Percentiles rank a stretch among this genome's conserved stretches.
Evolutionary conservation across 2,329 filamentous ascomycete genomes (phyloP).

Genomic region (Calcarisporium arbuscula): DNA sequence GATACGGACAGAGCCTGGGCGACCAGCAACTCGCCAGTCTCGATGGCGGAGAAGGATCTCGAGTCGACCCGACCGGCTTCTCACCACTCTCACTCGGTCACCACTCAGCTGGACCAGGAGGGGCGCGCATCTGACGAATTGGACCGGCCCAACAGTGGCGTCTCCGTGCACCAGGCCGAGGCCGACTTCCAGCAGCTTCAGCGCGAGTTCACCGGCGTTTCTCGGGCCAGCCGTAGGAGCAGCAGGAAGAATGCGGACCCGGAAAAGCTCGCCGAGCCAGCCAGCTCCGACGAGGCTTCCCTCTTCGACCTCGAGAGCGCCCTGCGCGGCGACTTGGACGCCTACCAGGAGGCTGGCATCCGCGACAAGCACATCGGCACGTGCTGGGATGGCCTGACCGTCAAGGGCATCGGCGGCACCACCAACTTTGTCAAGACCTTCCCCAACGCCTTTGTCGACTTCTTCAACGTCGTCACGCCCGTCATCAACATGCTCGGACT

Average conservation of each 20-base stretch:
- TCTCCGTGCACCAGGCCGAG: constrained; percentile 62
- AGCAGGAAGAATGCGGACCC: constrained; percentile 36
- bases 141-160: constrained; percentile 27
- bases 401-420: constrained; percentile 67
- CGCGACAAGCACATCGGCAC: constrained; percentile 74
- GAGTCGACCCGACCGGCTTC: constrained; percentile 17
- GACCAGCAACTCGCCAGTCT: background rate
- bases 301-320: constrained; percentile 70
- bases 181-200: constrained; percentile 65
- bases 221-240: constrained; percentile 38
- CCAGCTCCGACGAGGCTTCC: constrained; percentile 35
- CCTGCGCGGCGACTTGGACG: constrained; percentile 63
- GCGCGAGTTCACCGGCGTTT: constrained; percentile 52
- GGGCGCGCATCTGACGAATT: constrained; percentile 12
- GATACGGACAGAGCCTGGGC: too few relatives aligned
- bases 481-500: constrained; percentile 57
- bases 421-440: constrained; percentile 71
- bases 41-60: constrained; percentile 9
- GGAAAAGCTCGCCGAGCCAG: constrained; percentile 46
- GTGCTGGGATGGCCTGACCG: constrained; percentile 70
- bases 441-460: constrained; percentile 68
- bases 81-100: constrained; percentile 22
- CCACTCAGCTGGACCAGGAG: constrained; percentile 12
- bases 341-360: constrained; percentile 72
- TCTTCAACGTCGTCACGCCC: constrained; percentile 68